Conservation (phyloP, 1,284 basidiomycete genomes). For the Amylostereum chailletii region DNA sequence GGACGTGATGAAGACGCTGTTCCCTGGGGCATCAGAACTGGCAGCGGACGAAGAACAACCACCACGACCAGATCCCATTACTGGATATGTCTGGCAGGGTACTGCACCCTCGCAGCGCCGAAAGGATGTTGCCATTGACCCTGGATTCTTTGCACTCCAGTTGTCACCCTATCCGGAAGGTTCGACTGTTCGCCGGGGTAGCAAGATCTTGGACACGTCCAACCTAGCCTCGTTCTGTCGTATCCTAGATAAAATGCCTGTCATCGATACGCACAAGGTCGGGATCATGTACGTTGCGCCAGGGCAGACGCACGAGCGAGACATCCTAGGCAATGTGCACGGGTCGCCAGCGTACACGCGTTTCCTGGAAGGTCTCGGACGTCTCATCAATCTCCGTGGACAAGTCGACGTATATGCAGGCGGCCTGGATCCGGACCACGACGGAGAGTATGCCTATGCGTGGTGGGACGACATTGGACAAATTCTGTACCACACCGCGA, state of each 20-base stretch:
- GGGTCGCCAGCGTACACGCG: conserved; percentile 93
- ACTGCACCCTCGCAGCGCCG: conserved; percentile 81
- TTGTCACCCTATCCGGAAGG: conserved; percentile 72
- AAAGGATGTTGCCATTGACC: conserved; percentile 81
- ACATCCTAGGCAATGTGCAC: conserved; percentile 86
- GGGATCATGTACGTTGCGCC: conserved; percentile 95
- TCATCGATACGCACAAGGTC: conserved; percentile 97
- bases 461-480: conserved; percentile 99
- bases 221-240: conserved; percentile 50
- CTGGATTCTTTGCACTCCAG: conserved; percentile 83
- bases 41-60: conserved; percentile 13
- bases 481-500: conserved; percentile 92
- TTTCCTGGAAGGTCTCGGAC: conserved; percentile 85
- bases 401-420: conserved; percentile 94
- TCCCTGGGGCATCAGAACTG: conserved; percentile 12
- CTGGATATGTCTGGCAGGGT: conserved; percentile 78
- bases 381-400: conserved; percentile 84
- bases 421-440: conserved; percentile 81
- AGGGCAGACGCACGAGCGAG: conserved; percentile 77
- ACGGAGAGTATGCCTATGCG: conserved; percentile 93
- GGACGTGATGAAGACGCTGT: conserved; percentile 11
- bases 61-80: conserved; percentile 56
- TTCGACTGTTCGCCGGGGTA: conserved; percentile 24
- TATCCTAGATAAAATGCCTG: conserved; percentile 80
- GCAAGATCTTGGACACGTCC: conserved; percentile 49